phyloP scores from a whole-genome alignment of 495 filamentous ascomycete genomes.

The Neurospora sp. region DNA sequence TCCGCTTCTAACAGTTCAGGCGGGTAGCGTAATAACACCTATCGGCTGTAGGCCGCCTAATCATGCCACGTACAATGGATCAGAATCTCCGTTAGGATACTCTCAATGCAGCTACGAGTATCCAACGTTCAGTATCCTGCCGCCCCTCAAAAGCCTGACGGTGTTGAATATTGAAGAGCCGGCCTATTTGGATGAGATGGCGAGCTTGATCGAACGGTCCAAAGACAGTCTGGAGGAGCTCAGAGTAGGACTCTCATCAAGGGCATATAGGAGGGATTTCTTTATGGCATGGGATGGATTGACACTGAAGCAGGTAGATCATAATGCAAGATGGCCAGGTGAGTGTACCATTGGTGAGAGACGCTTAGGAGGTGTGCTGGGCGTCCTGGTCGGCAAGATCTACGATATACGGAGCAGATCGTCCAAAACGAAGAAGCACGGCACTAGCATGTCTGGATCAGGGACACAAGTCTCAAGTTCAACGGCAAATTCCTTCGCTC shows the following conservation, averaged over 20 bases:
- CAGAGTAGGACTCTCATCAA: constrained; percentile 63
- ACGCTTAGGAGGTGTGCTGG: constrained; percentile 60
- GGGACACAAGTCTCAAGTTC: not conserved
- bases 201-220: constrained; percentile 67
- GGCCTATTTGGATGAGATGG: constrained; percentile 83
- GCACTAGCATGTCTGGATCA: not conserved
- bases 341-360: constrained; percentile 36
- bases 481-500: not conserved
- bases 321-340: constrained; percentile 39
- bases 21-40: constrained; percentile 30
- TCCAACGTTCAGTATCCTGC: constrained; percentile 77
- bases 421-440: not conserved
- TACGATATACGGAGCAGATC: constrained; percentile 43
- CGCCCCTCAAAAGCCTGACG: constrained; percentile 67
- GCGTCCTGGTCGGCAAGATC: constrained; percentile 57
- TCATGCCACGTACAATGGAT: constrained; percentile 14
- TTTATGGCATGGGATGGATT: constrained; percentile 51
- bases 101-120: constrained; percentile 54
- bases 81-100: constrained; percentile 23
- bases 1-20: constrained; percentile 6
- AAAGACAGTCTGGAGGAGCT: constrained; percentile 60
- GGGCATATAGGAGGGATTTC: constrained; percentile 48
- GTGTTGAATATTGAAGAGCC: constrained; percentile 87
- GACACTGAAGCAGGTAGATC: constrained; percentile 48
- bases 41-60: constrained; percentile 31